Evolutionary conservation across 1,284 basidiomycete genomes (phyloP).

Genomic region (Tilletia setariae): DNA sequence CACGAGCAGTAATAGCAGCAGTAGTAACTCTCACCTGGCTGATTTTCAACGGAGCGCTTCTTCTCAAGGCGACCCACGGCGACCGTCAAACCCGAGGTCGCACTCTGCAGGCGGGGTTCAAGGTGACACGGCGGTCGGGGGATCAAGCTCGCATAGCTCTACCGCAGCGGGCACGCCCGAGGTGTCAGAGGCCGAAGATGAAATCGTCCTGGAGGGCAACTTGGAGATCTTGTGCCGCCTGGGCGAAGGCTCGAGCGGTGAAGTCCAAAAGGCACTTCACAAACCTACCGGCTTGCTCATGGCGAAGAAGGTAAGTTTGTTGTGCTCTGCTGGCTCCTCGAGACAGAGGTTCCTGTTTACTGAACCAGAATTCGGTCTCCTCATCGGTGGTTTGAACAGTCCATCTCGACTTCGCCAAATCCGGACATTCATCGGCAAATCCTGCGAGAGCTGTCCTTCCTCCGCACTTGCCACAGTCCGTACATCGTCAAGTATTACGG

Average conservation of each 20-base stretch:
- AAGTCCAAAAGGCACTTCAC: conserved; percentile 85
- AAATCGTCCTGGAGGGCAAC: conserved; percentile 56
- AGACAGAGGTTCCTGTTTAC: neutral
- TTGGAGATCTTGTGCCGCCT: conserved; percentile 72
- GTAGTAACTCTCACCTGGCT: too few species aligned
- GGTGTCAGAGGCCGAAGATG: too few species aligned
- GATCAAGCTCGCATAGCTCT: too few species aligned
- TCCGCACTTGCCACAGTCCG: conserved; percentile 75
- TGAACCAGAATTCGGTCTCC: neutral
- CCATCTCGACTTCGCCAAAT: conserved; percentile 89
- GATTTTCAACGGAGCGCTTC: too few species aligned
- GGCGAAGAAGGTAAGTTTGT: conserved; percentile 73
- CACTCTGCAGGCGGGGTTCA: too few species aligned
- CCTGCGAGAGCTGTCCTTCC: conserved; percentile 85
- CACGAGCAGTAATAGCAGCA: too few species aligned
- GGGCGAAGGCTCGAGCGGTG: conserved; percentile 93
- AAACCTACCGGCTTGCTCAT: conserved; percentile 72
- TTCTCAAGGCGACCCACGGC: too few species aligned
- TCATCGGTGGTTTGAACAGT: too few species aligned
- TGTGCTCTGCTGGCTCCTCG: too few species aligned
- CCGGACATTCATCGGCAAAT: conserved; percentile 81
- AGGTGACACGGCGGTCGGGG: too few species aligned
- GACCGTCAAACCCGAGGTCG: too few species aligned
- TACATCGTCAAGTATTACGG: conserved; percentile 93
- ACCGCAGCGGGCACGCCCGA: too few species aligned